Conservation (phyloP, 208 protist genomes). For the Trypanosoma mega region DNA sequence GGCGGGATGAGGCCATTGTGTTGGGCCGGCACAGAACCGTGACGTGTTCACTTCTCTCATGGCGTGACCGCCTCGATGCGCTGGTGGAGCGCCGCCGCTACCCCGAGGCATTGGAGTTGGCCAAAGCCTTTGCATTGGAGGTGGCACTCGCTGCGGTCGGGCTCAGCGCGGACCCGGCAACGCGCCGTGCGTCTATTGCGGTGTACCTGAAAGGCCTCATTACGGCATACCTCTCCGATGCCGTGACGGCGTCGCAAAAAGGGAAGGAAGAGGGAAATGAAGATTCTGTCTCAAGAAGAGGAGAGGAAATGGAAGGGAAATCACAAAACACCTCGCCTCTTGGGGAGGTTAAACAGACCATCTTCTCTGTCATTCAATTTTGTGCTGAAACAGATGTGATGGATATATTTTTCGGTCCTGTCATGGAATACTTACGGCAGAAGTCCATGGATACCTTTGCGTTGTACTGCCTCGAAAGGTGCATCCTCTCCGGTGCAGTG, state of each 20-base stretch:
- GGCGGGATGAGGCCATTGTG: constrained; percentile 31
- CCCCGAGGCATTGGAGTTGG: constrained; percentile 56
- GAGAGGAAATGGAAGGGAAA: too few species aligned
- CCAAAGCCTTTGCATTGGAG: constrained; percentile 56
- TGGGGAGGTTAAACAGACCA: not conserved
- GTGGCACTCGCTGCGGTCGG: constrained; percentile 64
- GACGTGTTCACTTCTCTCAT: constrained; percentile 58
- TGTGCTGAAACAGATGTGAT: constrained; percentile 51
- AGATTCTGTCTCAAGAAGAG: too few species aligned
- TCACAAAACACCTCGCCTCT: not conserved
- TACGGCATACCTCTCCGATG: constrained; percentile 32
- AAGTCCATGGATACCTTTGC: constrained; percentile 19
- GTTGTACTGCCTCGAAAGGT: constrained; percentile 43
- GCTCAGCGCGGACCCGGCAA: constrained; percentile 31
- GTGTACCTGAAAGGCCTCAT: constrained; percentile 49
- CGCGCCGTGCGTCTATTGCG: constrained; percentile 38
- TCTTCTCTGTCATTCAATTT: constrained; percentile 31
- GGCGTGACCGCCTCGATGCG: constrained; percentile 56
- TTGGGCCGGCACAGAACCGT: constrained; percentile 39
- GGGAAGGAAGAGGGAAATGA: too few species aligned
- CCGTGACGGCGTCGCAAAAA: constrained; percentile 2
- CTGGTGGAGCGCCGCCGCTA: constrained; percentile 43
- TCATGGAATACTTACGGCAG: constrained; percentile 31
- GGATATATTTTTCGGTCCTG: constrained; percentile 55
- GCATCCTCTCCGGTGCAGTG: constrained; percentile 39